Base-by-base conservation (phyloP, 2,329 filamentous ascomycete species). In the Fusarium phyllophilum region DNA sequence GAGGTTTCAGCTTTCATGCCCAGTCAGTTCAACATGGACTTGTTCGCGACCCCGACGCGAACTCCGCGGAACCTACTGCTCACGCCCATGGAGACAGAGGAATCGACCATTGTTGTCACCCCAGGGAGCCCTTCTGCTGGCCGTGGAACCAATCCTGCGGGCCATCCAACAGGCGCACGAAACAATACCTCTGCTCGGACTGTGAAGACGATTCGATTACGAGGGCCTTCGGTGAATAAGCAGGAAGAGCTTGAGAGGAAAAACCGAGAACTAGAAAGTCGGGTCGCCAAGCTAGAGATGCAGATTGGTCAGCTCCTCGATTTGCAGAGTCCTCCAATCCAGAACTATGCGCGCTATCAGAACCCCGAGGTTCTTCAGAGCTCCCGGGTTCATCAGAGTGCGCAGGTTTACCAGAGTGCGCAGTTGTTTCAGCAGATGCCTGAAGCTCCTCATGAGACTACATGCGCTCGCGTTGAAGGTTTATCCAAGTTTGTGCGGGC, bases 71-170 rank as follows among this genome's bases (percentile, higher is more conserved):
- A 56, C 3, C 22, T 65, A 0, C 41, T 72, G 2, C 34, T 66
- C 1, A 73, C 74, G 1, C 74, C 74, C 2, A 58, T 68, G 9
- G 62, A 75, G 5, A 38, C 61, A 2, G 42, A 45, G 4, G 31
- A 20, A 9, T 38, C 45, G 4, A 26, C 54, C 1, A 55, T 41
- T 5, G 26, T 33, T 8, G 24, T 17, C 17, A 75, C 31, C 1
- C 75, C 72, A 2, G 33, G 22, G 9, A 77, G 74, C n/a, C 74
- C 76, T 6, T 78, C 74, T 5, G 52, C 57, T 5, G 76, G 72
- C 4, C 67, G 74, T 49, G 67, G 58, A 8, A 10, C 9, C 13
- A 49, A 14, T 6, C 31, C 12, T 9, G 38, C 24, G 8, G 60
- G 26, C 22, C 15, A 14, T 1, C 2, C 41, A 22, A 31, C 8